Percentiles rank a stretch among this genome's conserved stretches.
These are phyloP conservation scores for Backusella australiensis DNA, from an alignment of 192 early-diverging fungal genomes.

Conservation along the genomic window DNA sequence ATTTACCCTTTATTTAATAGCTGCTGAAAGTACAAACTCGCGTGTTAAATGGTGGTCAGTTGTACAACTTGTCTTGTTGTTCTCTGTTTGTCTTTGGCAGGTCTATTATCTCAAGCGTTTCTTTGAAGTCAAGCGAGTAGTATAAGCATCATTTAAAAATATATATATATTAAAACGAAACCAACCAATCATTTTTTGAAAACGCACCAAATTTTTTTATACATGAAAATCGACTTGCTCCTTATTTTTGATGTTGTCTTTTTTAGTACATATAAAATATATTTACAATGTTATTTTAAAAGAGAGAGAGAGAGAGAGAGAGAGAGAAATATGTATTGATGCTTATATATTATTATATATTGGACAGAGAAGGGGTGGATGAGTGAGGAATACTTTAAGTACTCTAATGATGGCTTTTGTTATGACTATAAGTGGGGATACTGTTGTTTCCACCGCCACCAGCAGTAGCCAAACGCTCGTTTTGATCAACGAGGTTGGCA, in stretches of 20 bases:
- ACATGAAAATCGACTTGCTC: neutral
- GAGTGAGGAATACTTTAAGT: neutral
- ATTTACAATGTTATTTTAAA: no score
- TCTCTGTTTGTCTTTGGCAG: slow-evolving; percentile 68
- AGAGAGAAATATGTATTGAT: neutral
- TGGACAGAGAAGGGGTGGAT: neutral
- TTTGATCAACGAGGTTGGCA: slow-evolving; percentile 76
- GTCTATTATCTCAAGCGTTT: slow-evolving; percentile 73
- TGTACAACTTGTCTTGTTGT: slow-evolving; percentile 54
- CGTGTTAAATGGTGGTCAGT: slow-evolving; percentile 80
- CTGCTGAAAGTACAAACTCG: slow-evolving; percentile 75
- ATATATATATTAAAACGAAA: neutral
- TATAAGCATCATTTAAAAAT: slow-evolving; percentile 30
- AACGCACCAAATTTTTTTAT: neutral
- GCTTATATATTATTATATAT: neutral
- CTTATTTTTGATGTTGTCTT: neutral
- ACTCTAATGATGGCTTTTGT: neutral
- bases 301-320: no score
- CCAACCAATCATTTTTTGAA: neutral
- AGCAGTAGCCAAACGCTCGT: slow-evolving; percentile 70
- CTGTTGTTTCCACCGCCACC: neutral
- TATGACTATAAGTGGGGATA: neutral
- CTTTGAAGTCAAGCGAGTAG: slow-evolving; percentile 66
- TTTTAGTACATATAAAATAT: no score
- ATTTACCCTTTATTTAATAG: slow-evolving; percentile 34